Percentiles rank a stretch among this genome's conserved stretches.
Evolutionary conservation across 2,329 filamentous ascomycete genomes (phyloP).

Genomic region (Cadophora sp.): DNA sequence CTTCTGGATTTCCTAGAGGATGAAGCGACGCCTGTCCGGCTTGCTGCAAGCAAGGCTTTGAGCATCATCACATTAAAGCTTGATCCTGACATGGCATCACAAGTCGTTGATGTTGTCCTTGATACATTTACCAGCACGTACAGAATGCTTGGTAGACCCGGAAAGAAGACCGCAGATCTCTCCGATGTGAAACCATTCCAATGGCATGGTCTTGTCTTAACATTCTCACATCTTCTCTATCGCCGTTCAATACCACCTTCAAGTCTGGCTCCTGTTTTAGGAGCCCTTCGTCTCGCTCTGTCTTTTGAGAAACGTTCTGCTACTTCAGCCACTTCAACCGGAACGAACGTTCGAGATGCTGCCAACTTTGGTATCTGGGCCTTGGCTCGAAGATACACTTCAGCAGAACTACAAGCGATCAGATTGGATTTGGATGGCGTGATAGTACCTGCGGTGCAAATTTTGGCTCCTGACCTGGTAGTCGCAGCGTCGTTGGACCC

Average conservation of each 20-base stretch:
- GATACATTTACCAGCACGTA: conserved; percentile 64
- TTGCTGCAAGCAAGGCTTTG: conserved; percentile 91
- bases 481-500: conserved; percentile 85
- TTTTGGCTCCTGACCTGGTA: conserved; percentile 81
- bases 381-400: conserved; percentile 84
- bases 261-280: conserved; percentile 76
- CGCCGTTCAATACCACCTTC: conserved; percentile 77
- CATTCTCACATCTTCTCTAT: conserved; percentile 86
- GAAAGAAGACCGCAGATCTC: conserved; percentile 46
- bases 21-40: conserved; percentile 87
- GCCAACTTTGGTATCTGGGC: conserved; percentile 98
- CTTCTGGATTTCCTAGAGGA: conserved; percentile 81
- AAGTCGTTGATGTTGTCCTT: conserved; percentile 87
- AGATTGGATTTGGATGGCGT: conserved; percentile 46
- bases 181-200: conserved; percentile 79
- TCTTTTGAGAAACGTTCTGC: conserved; percentile 89
- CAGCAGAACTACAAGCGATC: conserved; percentile 74
- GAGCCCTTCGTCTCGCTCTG: conserved; percentile 78
- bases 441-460: conserved; percentile 67
- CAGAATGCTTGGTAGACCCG: conserved; percentile 46
- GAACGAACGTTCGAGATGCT: conserved; percentile 91
- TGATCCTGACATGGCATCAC: conserved; percentile 78
- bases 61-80: conserved; percentile 86
- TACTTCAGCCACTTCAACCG: conserved; percentile 82
- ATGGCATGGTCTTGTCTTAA: conserved; percentile 93